Percentiles rank a stretch among this genome's conserved stretches.
Evolutionary conservation across 2,329 filamentous ascomycete species (phyloP).

Genomic region (Fusarium luffae): DNA sequence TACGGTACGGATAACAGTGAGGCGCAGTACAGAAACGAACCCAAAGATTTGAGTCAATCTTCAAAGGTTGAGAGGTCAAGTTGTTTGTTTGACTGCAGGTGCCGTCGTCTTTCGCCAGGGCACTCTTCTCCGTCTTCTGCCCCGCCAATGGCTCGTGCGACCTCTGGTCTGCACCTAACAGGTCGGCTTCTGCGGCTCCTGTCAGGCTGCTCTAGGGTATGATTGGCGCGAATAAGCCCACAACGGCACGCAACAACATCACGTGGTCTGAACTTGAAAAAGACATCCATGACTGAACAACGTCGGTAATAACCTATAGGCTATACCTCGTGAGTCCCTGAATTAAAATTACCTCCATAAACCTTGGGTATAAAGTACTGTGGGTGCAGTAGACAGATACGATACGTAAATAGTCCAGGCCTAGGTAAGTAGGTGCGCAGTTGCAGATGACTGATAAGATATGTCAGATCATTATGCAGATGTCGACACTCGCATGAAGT

Average conservation of each 20-base stretch:
- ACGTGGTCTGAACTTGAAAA: slow-evolving; percentile 15
- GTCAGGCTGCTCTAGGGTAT: slow-evolving; percentile 17
- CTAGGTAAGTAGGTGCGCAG: background rate
- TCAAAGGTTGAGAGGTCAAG: slow-evolving; percentile 20
- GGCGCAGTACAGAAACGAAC: slow-evolving; percentile 13
- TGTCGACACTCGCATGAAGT: background rate
- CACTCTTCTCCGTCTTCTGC: slow-evolving; percentile 37
- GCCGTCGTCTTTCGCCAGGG: slow-evolving; percentile 28
- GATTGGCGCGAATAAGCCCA: slow-evolving; percentile 35
- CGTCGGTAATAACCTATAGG: slow-evolving; percentile 1
- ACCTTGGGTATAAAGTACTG: background rate
- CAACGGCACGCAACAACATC: slow-evolving; percentile 13
- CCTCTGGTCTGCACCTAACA: slow-evolving; percentile 7
- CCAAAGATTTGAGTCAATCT: slow-evolving; percentile 31
- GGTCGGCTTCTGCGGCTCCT: slow-evolving; percentile 35
- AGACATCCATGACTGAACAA: background rate
- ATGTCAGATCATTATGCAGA: background rate
- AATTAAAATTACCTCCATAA: background rate
- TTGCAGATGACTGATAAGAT: background rate
- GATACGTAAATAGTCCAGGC: too few relatives aligned
- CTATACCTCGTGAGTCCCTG: background rate
- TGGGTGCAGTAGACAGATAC: background rate
- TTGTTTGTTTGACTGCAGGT: slow-evolving; percentile 8
- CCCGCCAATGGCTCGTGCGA: slow-evolving; percentile 36
- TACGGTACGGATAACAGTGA: background rate